These are phyloP conservation scores for Populus hybrid DNA, from an alignment of 441 rosid species.

Conservation along the genomic window DNA sequence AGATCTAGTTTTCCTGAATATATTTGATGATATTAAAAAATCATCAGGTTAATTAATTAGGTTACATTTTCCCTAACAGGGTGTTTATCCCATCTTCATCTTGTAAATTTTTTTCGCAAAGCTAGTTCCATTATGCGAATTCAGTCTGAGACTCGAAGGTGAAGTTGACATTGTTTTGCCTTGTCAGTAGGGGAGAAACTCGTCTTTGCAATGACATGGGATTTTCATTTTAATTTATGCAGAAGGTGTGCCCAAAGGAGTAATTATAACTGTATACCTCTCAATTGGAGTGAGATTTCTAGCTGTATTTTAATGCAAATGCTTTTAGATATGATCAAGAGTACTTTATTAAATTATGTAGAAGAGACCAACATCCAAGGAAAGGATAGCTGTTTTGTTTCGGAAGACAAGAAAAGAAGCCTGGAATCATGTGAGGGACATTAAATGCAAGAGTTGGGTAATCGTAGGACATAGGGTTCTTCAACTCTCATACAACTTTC, in stretches of 20 bases:
- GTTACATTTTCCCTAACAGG: no score
- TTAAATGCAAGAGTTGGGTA: constrained; percentile 31
- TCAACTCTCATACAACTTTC: constrained; percentile 19
- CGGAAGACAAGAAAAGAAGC: constrained; percentile 32
- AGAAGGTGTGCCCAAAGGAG: no score
- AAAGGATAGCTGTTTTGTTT: constrained; percentile 33
- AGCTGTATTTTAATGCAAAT: not conserved
- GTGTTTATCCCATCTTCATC: not conserved
- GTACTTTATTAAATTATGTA: not conserved
- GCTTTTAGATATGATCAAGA: not conserved
- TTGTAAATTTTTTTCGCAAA: not conserved
- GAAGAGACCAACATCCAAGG: constrained; percentile 33
- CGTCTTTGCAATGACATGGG: not conserved
- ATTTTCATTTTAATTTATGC: no score
- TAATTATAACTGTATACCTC: no score
- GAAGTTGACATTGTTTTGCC: no score
- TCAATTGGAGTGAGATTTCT: no score
- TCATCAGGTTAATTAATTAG: no score
- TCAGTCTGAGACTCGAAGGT: no score
- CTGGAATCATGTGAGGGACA: constrained; percentile 42
- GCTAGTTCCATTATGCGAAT: no score
- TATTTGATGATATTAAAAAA: no score
- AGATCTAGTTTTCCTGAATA: no score
- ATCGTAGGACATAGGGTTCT: constrained; percentile 23
- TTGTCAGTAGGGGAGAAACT: not conserved